Base-by-base conservation (phyloP, 371 early-diverging fungal species). In the Mortierella polycephala region DNA sequence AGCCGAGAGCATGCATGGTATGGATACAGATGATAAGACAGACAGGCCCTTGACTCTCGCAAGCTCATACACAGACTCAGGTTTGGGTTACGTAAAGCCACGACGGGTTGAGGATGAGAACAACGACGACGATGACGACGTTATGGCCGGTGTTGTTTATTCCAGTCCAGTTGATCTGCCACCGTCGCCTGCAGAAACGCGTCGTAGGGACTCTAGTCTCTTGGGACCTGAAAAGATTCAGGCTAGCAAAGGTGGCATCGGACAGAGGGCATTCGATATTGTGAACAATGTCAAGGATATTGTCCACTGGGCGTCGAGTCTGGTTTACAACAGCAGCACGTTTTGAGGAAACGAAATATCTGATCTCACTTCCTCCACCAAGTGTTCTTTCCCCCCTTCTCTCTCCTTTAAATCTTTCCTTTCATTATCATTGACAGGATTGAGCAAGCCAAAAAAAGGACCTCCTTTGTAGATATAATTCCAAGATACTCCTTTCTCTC, bases 241-340 rank as follows among this genome's bases (percentile, higher is more conserved):
- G 53, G 18, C n/a, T 10, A 42, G 49, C 18, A 41, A 21, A n/a
- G 58, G 57, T 9, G 69, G 75, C 9, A 39, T 75, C 41, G 70
- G 75, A 39, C 69, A 69, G 49, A 50, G 60, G 23, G 75, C 75
- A 0, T 61, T 46, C 3, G 69, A 75, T 41, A 57, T 75, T n/a
- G 75, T 75, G 39, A 61, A 50, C 23, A 75, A 75, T 53, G 75
- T 75, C 54, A 69, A 57, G 40, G 75, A 75, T 57, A 69, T 75
- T 41, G 75, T 75, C 40, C 65, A 69, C 40, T 75, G 75, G 75
- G 75, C 75, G 11, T 75, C 75, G 2, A 69, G 70, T 51, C 49
- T 75, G 40, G 75, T 75, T 37, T 69, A 69, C 60, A 75, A 75
- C 66, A 75, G 70, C 47, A 75, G 75, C 23, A 49, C 75, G 12